These are phyloP conservation scores for Cercospora nicotianae DNA, from an alignment of 2,329 filamentous ascomycete species.

Conservation along the genomic window DNA sequence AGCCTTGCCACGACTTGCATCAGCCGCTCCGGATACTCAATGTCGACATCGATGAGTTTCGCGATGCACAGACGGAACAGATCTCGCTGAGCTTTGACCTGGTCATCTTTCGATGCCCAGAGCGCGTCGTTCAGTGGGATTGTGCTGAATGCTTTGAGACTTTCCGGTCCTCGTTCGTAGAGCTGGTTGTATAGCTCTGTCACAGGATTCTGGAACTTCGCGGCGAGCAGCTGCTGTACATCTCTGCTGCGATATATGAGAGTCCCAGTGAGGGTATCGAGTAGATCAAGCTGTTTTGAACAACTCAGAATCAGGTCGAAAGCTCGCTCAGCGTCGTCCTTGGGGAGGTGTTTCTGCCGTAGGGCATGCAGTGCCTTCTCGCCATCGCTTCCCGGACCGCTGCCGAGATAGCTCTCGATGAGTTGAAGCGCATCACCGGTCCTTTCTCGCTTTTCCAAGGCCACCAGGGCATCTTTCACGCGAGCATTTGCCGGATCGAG, in stretches of 20 bases:
- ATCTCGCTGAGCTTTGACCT: conserved; percentile 54
- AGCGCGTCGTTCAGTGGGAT: conserved; percentile 44
- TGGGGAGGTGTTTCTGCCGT: conserved; percentile 36
- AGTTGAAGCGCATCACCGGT: conserved; percentile 28
- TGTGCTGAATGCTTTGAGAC: conserved; percentile 46
- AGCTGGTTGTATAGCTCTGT: conserved; percentile 47
- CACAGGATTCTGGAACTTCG: conserved; percentile 40
- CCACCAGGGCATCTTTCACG: conserved; percentile 45
- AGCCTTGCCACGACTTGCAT: conserved; percentile 62
- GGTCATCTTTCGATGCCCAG: conserved; percentile 47
- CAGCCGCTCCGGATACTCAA: conserved; percentile 65
- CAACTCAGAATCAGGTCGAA: conserved; percentile 47
- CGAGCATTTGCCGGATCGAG: conserved; percentile 45
- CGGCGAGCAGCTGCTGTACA: conserved; percentile 45
- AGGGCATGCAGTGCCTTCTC: conserved; percentile 40
- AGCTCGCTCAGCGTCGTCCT: conserved; percentile 43
- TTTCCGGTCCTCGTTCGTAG: conserved; percentile 49
- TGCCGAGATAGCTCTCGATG: conserved; percentile 30
- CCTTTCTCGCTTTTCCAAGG: conserved; percentile 38
- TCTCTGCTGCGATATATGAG: conserved; percentile 34
- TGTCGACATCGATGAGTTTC: conserved; percentile 84
- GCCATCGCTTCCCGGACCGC: conserved; percentile 43
- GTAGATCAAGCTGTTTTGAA: conserved; percentile 33
- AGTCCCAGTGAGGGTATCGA: conserved; percentile 44
- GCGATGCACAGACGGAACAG: conserved; percentile 77